These are phyloP conservation scores for Lepidium africanum DNA, from an alignment of 345 rosid genomes.

Conservation along the genomic window DNA sequence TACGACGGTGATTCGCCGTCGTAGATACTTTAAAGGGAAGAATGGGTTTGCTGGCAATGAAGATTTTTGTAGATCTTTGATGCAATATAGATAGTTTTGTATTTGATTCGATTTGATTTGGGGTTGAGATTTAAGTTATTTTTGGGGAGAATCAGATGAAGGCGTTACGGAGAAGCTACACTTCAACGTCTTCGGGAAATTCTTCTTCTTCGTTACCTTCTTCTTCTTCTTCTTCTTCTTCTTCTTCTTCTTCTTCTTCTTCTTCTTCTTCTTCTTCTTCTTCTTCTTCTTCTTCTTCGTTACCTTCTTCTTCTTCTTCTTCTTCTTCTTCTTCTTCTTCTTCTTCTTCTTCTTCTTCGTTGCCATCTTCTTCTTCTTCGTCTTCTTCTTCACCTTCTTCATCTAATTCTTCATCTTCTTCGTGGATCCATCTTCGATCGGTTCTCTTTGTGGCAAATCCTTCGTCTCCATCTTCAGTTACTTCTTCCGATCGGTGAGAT, in stretches of 20 bases:
- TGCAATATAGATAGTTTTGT: background rate
- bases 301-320: slow-evolving; percentile 30
- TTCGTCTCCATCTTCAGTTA: slow-evolving; percentile 79
- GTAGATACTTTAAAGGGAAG: background rate
- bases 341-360: slow-evolving; percentile 37
- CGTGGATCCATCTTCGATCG: slow-evolving; percentile 87
- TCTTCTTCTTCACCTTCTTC: slow-evolving; percentile 39
- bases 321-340: slow-evolving; percentile 51
- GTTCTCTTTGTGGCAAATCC: slow-evolving; percentile 74
- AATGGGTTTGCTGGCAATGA: background rate
- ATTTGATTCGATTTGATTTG: background rate
- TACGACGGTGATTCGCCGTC: slow-evolving; percentile 9
- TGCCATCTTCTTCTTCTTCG: slow-evolving; percentile 30
- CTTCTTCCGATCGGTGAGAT: slow-evolving; percentile 84
- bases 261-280: slow-evolving; percentile 38
- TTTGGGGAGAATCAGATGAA: slow-evolving; percentile 41
- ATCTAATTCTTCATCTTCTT: slow-evolving; percentile 33
- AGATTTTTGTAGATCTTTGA: slow-evolving; percentile 1
- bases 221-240: slow-evolving; percentile 40
- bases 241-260: slow-evolving; percentile 34
- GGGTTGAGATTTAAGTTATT: background rate
- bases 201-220: slow-evolving; percentile 49
- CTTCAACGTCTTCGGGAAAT: slow-evolving; percentile 61
- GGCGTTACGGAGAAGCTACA: slow-evolving; percentile 80
- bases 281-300: too few species aligned